Percentiles rank a stretch among this genome's conserved stretches.
Evolutionary conservation across 2,329 filamentous ascomycete species (phyloP).

Genomic region (Neonectria hederae): DNA sequence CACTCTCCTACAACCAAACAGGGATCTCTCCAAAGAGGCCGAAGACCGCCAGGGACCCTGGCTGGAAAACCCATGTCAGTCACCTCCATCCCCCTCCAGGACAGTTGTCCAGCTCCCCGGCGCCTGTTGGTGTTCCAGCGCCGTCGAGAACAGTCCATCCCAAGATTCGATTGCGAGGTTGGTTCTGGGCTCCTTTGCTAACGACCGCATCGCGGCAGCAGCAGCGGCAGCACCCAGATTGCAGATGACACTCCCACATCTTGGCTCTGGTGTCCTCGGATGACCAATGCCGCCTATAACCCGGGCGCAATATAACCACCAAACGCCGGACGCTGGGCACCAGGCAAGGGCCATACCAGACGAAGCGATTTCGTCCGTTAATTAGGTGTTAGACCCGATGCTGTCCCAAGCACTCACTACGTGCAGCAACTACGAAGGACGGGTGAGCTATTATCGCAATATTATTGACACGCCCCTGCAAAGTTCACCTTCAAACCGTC

Average conservation of each 20-base stretch:
- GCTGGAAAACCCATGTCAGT: conserved; percentile 12
- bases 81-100: conserved; percentile 9
- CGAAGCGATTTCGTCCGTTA: conserved; percentile 27
- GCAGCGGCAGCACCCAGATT: not conserved
- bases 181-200: not conserved
- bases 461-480: conserved; percentile 10
- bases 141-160: conserved; percentile 16
- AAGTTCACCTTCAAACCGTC: conserved; percentile 2
- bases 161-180: conserved; percentile 7
- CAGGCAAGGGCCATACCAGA: conserved; percentile 16
- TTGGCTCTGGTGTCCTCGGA: conserved; percentile 2
- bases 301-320: conserved; percentile 14
- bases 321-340: not conserved
- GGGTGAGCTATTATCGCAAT: conserved; percentile 36
- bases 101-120: conserved; percentile 6
- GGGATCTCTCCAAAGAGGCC: conserved; percentile 5
- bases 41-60: conserved; percentile 16
- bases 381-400: conserved; percentile 16
- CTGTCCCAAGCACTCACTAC: conserved; percentile 17
- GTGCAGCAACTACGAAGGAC: conserved; percentile 23
- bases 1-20: conserved; percentile 16
- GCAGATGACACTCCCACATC: conserved; percentile 5
- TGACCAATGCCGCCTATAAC: conserved; percentile 17
- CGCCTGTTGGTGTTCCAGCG: conserved; percentile 9
- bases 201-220: not conserved